Base-by-base conservation (phyloP, 2,329 filamentous ascomycete genomes). In the Paecilomyces dactylethromorphus region DNA sequence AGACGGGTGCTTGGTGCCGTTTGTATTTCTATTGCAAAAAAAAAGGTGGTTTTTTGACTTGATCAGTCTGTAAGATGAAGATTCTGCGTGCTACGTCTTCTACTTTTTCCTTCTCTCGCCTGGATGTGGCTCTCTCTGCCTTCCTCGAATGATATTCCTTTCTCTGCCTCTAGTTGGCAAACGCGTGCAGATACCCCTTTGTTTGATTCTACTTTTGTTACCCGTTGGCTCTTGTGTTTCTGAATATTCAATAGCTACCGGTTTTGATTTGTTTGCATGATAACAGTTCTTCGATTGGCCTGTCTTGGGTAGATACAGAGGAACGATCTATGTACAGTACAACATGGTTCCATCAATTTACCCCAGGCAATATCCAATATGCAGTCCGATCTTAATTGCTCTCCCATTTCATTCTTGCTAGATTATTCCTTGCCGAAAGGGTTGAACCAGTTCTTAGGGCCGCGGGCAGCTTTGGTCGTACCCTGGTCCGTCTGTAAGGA, bases 401-500 rank as follows among this genome's bases (percentile, higher is more conserved):
- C 18, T 54, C 26, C 12, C 53, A 21, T 31, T 54, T 26, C 53
- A 45, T 10, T 18, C n/a, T 45, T 18, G n/a, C 31, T n/a, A 21
- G 5, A 8, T 26, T 26, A 53, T n/a, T 45, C 35, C n/a, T 56
- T 39, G 22, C 32, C 18, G 35, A 24, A 35, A 29, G 26, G 26
- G 29, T 24, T 49, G 6, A 3, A n/a, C 22, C 18, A 32, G 24
- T 15, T 15, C 22, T 39, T 60, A 31, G 8, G 57, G 57, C 58
- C 58, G 53, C 35, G 50, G 15, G 49, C 39, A 53, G 39, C 21
- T 31, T 26, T 39, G 10, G 21, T 10, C 11, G 33, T 29, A 13
- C 21, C 56, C 33, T 54, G 52, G 49, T 58, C 53, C 52, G 56
- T 55, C 52, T 58, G 52, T 10, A 18, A 11, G 4, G 26, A 24